Evolutionary conservation across 179 eudicot genomes (phyloP), one percentile per base, ranked within the genome.

Genomic region (Silene coronaria): DNA sequence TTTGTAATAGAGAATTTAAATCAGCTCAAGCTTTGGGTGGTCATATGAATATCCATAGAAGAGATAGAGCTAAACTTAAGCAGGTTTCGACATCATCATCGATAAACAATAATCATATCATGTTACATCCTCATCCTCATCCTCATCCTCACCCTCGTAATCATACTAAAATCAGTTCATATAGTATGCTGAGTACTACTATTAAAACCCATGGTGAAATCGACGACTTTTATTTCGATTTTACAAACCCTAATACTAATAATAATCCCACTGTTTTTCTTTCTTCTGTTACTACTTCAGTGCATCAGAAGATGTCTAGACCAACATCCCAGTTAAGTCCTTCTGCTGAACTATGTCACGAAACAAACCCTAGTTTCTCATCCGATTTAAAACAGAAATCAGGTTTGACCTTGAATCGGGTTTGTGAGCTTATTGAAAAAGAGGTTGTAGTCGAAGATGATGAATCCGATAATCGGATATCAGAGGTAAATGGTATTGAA

Each of bases 11-110:
- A 34, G 87, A 85, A 30, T 85, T 85, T 36, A 75, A 80, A 75
- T 85, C 87, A 3, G 87, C 87, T 0, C 87, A 84, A 77, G 87
- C 87, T 55, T 75, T 84, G 55, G 87, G 87, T 11, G 87, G 87
- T 63, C 87, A 85, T 28, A 82, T 85, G 87, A 85, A 85, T 65
- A 84, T 85, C 21, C 87, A 85, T 45, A 75, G 87, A 21, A 45
- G 85, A 19, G 87, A 85, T 73, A 77, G 84, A 26, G 87, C 87
- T 42, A 78, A 76, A 42, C 80, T 82, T 9, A 85, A 82, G 74
- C 80, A 79, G 10, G 51, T 81, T 17, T 60, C 78, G 2, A 46
- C 26, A 8, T 60, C 78, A 0, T 32, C 26, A 8, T 13, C 30
- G 4, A 28, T 21, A 62, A 71, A 70, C 42, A 57, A 62, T 53